A percentile compares a stretch with the other conserved stretches of the same genome.
Conservation (phyloP, 2,329 filamentous ascomycete species). For the Nigrospora sphaerica region DNA sequence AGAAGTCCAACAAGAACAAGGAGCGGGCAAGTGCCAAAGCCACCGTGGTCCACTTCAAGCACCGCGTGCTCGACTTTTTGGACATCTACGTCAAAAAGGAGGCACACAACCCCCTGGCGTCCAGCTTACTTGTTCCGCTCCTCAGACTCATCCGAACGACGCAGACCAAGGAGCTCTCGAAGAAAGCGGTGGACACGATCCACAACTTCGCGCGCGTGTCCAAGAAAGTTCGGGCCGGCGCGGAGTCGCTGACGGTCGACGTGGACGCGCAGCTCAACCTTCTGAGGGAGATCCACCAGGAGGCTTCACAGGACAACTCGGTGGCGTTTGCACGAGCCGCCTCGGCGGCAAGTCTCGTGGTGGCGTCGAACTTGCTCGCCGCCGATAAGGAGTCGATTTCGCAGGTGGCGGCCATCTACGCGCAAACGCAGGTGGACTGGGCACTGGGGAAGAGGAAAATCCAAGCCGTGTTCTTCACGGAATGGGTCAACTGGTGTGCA, state of each 20-base stretch:
- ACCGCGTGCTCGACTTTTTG: conserved; percentile 81
- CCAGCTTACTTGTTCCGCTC: conserved; percentile 68
- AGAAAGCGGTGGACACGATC: conserved; percentile 67
- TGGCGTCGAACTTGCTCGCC: conserved; percentile 55
- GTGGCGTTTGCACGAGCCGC: conserved; percentile 68
- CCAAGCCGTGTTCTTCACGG: conserved; percentile 59
- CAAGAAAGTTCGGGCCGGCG: conserved; percentile 46
- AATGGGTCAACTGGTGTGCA: conserved; percentile 70
- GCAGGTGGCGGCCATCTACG: conserved; percentile 57
- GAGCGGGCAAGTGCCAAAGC: conserved; percentile 83
- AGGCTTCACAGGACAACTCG: conserved; percentile 55
- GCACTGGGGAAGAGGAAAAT: conserved; percentile 51
- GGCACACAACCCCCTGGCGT: conserved; percentile 57
- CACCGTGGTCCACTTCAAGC: conserved; percentile 90
- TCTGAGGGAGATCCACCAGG: conserved; percentile 60
- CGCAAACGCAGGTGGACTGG: conserved; percentile 52
- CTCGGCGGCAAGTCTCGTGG: conserved; percentile 63
- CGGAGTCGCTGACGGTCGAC: conserved; percentile 33
- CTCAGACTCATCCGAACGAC: conserved; percentile 72
- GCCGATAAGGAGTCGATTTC: conserved; percentile 44
- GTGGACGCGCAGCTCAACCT: conserved; percentile 43
- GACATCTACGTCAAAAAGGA: conserved; percentile 79
- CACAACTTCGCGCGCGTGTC: conserved; percentile 62
- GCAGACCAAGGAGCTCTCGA: conserved; percentile 65
- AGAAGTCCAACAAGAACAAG: conserved; percentile 66